phyloP scores from a whole-genome alignment of 2,329 filamentous ascomycete genomes.

The Chalaropsis thielavioides region DNA sequence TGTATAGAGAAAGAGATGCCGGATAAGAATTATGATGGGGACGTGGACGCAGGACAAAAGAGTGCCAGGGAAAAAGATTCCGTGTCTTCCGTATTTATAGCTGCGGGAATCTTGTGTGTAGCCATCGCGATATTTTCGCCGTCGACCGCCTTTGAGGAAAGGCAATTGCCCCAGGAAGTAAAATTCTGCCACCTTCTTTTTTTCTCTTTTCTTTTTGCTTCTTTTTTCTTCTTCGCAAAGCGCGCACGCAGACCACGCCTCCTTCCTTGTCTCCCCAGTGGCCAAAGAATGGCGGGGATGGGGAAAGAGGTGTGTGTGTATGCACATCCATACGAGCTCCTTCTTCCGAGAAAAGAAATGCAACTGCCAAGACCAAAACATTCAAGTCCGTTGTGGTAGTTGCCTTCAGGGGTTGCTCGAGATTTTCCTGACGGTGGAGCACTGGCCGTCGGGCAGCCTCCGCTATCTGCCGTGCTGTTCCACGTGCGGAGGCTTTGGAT shows the following conservation, averaged over 20 bases:
- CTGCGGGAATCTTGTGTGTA: background rate
- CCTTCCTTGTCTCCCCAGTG: too few relatives aligned
- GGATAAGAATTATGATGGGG: background rate
- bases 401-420: background rate
- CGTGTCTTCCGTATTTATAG: background rate
- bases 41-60: background rate
- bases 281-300: background rate
- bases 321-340: background rate
- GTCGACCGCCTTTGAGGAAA: background rate
- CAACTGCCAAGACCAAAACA: slow-evolving; percentile 3
- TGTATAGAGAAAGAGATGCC: background rate
- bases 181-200: background rate
- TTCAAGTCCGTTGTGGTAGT: background rate
- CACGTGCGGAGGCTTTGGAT: background rate
- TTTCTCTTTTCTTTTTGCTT: background rate
- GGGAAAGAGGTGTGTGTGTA: background rate
- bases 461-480: background rate
- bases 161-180: background rate
- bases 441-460: background rate
- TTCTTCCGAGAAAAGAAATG: background rate
- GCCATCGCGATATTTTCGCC: background rate
- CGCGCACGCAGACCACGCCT: background rate
- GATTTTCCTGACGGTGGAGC: background rate
- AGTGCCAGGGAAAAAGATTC: background rate
- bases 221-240: background rate